phyloP scores from a whole-genome alignment of 2,329 filamentous ascomycete genomes.

The Whalleya microplaca region DNA sequence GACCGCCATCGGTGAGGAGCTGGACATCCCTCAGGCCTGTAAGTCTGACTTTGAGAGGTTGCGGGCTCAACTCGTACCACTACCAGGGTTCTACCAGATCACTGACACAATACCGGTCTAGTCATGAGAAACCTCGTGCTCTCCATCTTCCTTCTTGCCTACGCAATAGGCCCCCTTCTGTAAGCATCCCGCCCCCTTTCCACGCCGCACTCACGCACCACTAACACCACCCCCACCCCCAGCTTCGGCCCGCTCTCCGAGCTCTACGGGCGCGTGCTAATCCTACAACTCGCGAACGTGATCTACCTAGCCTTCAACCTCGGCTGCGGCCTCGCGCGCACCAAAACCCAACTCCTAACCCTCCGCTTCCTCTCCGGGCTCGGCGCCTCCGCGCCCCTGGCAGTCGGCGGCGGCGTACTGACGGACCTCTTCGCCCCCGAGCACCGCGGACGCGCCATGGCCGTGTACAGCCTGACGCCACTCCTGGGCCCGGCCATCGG shows the following conservation, averaged over 20 bases:
- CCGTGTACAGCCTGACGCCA: constrained; percentile 65
- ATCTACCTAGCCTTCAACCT: constrained; percentile 58
- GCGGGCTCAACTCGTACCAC: too few relatives aligned
- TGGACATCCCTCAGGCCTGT: constrained; percentile 51
- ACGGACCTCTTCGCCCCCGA: constrained; percentile 58
- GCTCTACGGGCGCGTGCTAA: constrained; percentile 57
- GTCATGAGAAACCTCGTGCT: constrained; percentile 46
- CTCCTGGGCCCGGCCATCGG: constrained; percentile 69
- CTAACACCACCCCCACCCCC: background rate
- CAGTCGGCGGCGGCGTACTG: constrained; percentile 38
- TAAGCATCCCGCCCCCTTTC: constrained; percentile 19
- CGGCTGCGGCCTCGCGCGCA: constrained; percentile 59
- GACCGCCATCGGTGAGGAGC: constrained; percentile 53
- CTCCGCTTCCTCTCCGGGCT: constrained; percentile 63
- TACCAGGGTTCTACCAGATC: background rate
- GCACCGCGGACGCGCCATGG: constrained; percentile 64
- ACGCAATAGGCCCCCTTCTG: constrained; percentile 55
- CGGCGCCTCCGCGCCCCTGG: constrained; percentile 60
- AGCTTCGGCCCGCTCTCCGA: constrained; percentile 56
- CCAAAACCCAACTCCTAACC: constrained; percentile 56
- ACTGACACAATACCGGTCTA: constrained; percentile 5
- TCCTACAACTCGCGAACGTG: constrained; percentile 58
- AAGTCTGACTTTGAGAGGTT: constrained; percentile 8
- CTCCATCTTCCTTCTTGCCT: constrained; percentile 59
- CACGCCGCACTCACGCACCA: background rate